Percentiles rank a stretch among this genome's conserved stretches.
Conservation (phyloP, 352 stramenopile species). For the Blastocystis sp. region DNA sequence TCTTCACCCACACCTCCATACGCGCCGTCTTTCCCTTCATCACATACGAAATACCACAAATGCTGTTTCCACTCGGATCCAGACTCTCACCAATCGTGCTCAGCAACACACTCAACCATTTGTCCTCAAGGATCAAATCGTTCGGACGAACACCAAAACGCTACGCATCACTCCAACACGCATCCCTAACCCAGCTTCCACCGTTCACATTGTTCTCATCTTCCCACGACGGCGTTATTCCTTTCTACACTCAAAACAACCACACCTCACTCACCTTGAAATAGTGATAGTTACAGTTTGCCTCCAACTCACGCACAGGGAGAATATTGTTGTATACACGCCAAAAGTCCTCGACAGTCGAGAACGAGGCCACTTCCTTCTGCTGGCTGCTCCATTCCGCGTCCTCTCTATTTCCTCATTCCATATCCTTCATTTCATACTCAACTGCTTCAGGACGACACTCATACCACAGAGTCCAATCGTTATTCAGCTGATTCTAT, state of each 20-base stretch:
- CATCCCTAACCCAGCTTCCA: neutral
- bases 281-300: neutral
- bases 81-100: neutral
- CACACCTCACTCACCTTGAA: neutral
- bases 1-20: slow-evolving; percentile 13
- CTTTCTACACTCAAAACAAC: neutral
- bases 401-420: neutral
- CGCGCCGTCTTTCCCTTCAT: neutral
- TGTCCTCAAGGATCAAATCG: neutral
- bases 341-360: slow-evolving; percentile 10
- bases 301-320: neutral
- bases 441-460: neutral
- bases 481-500: slow-evolving; percentile 20
- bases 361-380: neutral
- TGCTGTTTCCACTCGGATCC: neutral
- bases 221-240: slow-evolving; percentile 6
- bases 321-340: neutral
- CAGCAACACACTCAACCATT: neutral
- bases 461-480: slow-evolving; percentile 10
- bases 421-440: neutral
- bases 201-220: neutral
- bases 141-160: neutral
- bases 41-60: neutral
- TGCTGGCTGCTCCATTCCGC: neutral
- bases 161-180: neutral